These are phyloP conservation scores for Ophiostoma perfectum DNA, from an alignment of 2,329 filamentous ascomycete genomes.

Conservation along the genomic window DNA sequence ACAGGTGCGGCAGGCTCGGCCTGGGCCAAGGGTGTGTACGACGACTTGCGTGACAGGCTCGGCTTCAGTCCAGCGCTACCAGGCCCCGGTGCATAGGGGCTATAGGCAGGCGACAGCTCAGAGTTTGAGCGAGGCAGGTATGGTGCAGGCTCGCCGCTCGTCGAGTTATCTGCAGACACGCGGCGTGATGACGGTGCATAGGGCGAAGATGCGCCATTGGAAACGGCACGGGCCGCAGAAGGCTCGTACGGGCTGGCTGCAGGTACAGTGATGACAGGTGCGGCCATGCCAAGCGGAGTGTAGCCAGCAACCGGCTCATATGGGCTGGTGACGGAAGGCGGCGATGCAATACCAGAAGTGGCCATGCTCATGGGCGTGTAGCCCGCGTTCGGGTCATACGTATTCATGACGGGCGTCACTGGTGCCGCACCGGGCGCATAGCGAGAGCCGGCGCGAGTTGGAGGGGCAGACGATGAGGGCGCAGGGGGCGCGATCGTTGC, in stretches of 20 bases:
- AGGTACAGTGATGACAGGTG: conserved; percentile 10
- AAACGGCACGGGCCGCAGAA: neutral
- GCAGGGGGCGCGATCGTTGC: conserved; percentile 13
- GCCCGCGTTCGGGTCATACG: conserved; percentile 25
- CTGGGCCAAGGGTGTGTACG: conserved; percentile 28
- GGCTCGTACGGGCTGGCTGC: conserved; percentile 28
- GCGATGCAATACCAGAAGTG: conserved; percentile 8
- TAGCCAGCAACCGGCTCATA: conserved; percentile 31
- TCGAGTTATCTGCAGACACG: conserved; percentile 19
- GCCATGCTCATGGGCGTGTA: conserved; percentile 18
- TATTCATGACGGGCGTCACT: conserved; percentile 17
- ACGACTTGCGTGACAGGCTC: conserved; percentile 29
- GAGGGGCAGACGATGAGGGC: conserved; percentile 33
- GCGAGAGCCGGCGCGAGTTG: conserved; percentile 46
- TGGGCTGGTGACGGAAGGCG: conserved; percentile 23
- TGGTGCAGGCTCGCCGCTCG: conserved; percentile 8
- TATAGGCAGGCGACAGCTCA: conserved; percentile 37
- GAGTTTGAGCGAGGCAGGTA: conserved; percentile 32
- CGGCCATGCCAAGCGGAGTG: conserved; percentile 24
- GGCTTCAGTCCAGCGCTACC: neutral
- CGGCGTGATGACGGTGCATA: conserved; percentile 18
- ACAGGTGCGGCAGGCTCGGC: conserved; percentile 16
- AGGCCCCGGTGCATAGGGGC: conserved; percentile 33
- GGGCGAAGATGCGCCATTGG: conserved; percentile 1
- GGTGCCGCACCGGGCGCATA: conserved; percentile 40